These are phyloP conservation scores for Trichophyton simii DNA, from an alignment of 2,329 filamentous ascomycete species.

Conservation along the genomic window DNA sequence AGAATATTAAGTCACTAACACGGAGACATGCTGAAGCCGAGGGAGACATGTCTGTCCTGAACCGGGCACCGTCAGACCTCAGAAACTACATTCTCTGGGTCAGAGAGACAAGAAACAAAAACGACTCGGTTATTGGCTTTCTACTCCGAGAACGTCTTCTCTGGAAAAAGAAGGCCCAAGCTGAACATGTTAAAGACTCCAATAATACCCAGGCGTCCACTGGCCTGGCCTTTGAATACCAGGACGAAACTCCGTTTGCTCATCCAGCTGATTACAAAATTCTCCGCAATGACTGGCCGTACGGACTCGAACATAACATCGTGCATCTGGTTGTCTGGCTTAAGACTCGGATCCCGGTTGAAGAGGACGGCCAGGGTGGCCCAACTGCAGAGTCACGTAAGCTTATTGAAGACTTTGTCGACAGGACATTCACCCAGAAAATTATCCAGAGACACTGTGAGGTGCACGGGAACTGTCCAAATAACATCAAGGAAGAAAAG, in stretches of 20 bases:
- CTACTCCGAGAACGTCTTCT: background rate
- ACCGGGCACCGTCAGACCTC: background rate
- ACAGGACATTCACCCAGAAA: background rate
- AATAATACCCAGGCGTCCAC: background rate
- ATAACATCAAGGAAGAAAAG: background rate
- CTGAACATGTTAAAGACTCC: background rate
- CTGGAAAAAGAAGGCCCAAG: background rate
- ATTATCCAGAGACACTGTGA: background rate
- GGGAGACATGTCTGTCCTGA: background rate
- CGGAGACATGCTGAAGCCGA: background rate
- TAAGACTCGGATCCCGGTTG: background rate
- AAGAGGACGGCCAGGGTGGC: background rate
- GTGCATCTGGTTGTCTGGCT: conserved; percentile 2
- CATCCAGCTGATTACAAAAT: conserved; percentile 44
- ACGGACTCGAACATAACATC: background rate
- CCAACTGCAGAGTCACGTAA: background rate
- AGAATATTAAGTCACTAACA: background rate
- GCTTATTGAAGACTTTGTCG: background rate
- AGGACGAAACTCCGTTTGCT: background rate
- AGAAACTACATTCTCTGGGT: conserved; percentile 3
- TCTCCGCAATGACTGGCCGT: conserved; percentile 41
- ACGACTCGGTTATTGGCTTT: background rate
- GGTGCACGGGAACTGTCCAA: background rate
- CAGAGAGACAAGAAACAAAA: background rate
- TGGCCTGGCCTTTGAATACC: background rate